These are phyloP conservation scores for Sphaerobolus stellatus DNA, from an alignment of 1,284 basidiomycete genomes.

Conservation along the genomic window DNA sequence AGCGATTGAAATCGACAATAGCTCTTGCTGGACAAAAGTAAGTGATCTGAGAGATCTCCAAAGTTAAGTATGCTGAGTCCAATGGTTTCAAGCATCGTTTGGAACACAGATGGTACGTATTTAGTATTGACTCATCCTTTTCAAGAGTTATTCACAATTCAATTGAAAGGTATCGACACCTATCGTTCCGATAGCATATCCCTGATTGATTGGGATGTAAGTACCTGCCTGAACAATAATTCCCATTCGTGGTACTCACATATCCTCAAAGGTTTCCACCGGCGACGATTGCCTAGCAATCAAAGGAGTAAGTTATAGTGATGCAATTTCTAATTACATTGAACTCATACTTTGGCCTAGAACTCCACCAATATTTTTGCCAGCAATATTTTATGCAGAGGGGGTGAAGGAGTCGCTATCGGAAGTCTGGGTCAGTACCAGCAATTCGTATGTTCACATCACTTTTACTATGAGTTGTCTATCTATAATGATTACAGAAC, in stretches of 20 bases:
- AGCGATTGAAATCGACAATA: background rate
- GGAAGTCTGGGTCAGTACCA: slow-evolving; percentile 65
- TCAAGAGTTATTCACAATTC: background rate
- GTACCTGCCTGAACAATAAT: slow-evolving; percentile 13
- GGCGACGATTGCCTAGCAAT: slow-evolving; percentile 70
- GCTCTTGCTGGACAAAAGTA: slow-evolving; percentile 50
- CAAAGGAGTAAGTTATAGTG: slow-evolving; percentile 49
- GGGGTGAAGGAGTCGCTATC: slow-evolving; percentile 64
- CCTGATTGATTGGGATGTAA: slow-evolving; percentile 53
- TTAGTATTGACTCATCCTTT: background rate
- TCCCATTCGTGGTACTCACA: background rate
- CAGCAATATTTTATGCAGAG: slow-evolving; percentile 52
- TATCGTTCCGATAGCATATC: slow-evolving; percentile 55
- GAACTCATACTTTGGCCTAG: slow-evolving; percentile 26
- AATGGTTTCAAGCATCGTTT: slow-evolving; percentile 47
- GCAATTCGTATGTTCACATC: slow-evolving; percentile 41
- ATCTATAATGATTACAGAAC: slow-evolving; percentile 33
- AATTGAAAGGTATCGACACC: slow-evolving; percentile 53
- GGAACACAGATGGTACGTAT: slow-evolving; percentile 58
- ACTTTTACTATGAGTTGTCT: slow-evolving; percentile 3
- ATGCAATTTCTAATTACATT: background rate
- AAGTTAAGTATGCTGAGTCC: background rate
- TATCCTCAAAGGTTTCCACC: slow-evolving; percentile 41
- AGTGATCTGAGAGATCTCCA: slow-evolving; percentile 15
- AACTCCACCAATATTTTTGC: slow-evolving; percentile 58